Evolutionary conservation across 2,329 filamentous ascomycete genomes (phyloP), one percentile per base, ranked within the genome.

Genomic region (Cercospora janseana): DNA sequence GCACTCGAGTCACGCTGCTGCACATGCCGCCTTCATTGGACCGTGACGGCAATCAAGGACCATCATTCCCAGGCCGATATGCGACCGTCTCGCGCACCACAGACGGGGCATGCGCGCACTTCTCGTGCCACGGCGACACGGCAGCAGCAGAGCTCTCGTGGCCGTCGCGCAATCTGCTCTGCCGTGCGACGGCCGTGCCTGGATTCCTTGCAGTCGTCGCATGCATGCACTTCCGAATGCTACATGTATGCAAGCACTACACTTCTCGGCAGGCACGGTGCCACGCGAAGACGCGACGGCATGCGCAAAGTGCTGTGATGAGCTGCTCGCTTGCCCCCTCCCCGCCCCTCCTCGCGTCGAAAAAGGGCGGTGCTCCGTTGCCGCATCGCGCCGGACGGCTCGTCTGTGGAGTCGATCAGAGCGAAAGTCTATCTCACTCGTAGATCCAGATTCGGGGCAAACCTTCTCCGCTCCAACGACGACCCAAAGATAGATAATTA

Each of bases 221-320:
- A 52, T 60, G 60, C 60, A 56, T 46, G 54, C 63, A 63, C 55
- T 60, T 46, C 45, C 40, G 41, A 15, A 18, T 34, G n/a, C n/a
- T n/a, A n/a, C n/a, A n/a, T 21, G 45, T 26, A 54, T 60, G 59
- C 58, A 54, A 52, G 58, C 60, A 58, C 60, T 61, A 38, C 51
- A 28, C n/a, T 46, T 29, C 43, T 47, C 51, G 44, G 51, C 55
- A 58, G 54, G 51, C 51, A 55, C 56, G 41, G 46, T 38, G 47
- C 37, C 31, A 47, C 48, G 44, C 46, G 29, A 41, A 9, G 9
- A 35, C 38, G 20, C 41, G 31, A 49, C 40, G 16, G 34, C 29
- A 41, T 29, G 16, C 15, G n/a, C n/a, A n/a, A n/a, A n/a, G n/a
- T n/a, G n/a, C 6, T 31, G 10, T 10, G 26, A 34, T 21, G 35